Base-by-base conservation (phyloP, 306 rosid species). In the Medicago arabica region DNA sequence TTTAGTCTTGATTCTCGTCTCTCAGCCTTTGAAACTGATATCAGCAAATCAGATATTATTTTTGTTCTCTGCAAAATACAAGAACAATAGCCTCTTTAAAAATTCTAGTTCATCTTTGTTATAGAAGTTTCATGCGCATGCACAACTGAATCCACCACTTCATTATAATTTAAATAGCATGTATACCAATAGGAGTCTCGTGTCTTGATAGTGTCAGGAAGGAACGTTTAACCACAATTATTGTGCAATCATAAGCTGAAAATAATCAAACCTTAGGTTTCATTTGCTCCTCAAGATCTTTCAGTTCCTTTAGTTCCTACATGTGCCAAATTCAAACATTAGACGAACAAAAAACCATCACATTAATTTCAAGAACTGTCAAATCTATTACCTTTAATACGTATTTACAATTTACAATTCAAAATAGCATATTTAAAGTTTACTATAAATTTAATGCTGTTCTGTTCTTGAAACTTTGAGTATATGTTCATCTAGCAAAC, bases 1-100 rank as follows among this genome's bases (percentile, higher is more conserved):
- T 96, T 96, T 85, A 96, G 75, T 84, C 99, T 92, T 64, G 99
- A 96, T 82, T 92, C 99, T 81, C 90, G 98, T 81, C 98, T 92
- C 86, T 96, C 96, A 53, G 98, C 89, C 75, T 96, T 92, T 47
- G 99, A 96, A 85, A 96, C 92, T 67, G 98, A 89, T 84, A 96
- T 96, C 88, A 96, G 84, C 83, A 96, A 84, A 88, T 92, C 98
- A 18, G 98, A 96, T 80, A 96, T 86, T 65, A 89, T 86, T 83
- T 90, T 96, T 17, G 88, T 88, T 88, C 98, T 88, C 99, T 96
- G 96, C 96, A 87, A 69, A 63, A 64, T 47, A 67, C 67, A 71
- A 77, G n/a, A n/a, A n/a, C n/a, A n/a, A n/a, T n/a, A n/a, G n/a
- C n/a, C n/a, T n/a, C n/a, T n/a, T n/a, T n/a, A n/a, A n/a, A n/a